Evolutionary conservation across 805 yeast genomes (phyloP), one percentile per base, ranked within the genome.

Genomic region (Wickerhamomyces canadensis): DNA sequence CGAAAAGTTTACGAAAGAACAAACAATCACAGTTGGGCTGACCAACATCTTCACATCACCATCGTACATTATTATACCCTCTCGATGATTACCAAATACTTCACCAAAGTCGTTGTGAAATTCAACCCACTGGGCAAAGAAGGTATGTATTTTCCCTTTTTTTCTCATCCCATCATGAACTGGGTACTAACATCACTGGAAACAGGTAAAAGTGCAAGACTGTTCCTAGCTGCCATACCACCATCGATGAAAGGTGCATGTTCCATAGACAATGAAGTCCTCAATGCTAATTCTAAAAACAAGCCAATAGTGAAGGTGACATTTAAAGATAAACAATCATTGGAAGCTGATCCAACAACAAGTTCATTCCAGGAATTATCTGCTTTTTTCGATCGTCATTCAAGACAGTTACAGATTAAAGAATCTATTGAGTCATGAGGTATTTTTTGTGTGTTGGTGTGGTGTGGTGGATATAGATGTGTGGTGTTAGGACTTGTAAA

Each of bases 71-170:
- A n/a, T n/a, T n/a, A n/a, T n/a, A n/a, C n/a, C n/a, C n/a, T n/a
- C 23, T 7, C 7, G 23, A 89, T 89, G 98, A 84, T 89, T 54
- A 91, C 97, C 27, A 87, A 86, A 62, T 89, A 83, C 64, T 86
- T 91, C 65, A 70, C 88, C 25, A 77, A 78, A 46, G 86, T 87
- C 8, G 67, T 68, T 31, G 84, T 91, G 30, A 78, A 70, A 54
- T 86, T 89, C 70, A 78, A 84, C 58, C 96, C 96, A 1, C 71
- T 83, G 45, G 75, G 78, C 1, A 61, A 69, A 21, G 84, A 83
- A 47, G 74, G 78, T 74, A 60, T 40, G 76, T 62, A 6, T 5
- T 12, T 11, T 11, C 17, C 23, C 8, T 19, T 7, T 11, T 10
- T 16, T n/a, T 13, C n/a, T 15, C 23, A 3, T 27, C 16, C 13